Base-by-base conservation (phyloP, 2,329 filamentous ascomycete genomes). In the Sclerotiophoma versabilis region DNA sequence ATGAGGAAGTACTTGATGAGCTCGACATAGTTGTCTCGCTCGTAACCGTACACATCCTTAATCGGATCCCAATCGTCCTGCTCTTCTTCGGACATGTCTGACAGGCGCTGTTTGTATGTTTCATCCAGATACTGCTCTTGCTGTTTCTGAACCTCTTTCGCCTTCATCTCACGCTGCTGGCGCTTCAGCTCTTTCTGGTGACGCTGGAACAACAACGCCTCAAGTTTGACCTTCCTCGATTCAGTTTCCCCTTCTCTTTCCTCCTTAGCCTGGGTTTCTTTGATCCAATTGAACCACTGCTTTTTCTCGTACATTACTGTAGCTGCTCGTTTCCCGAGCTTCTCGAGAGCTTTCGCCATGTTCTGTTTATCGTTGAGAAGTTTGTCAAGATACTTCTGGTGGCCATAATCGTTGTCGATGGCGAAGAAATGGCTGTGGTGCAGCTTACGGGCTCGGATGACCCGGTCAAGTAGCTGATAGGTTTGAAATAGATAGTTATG, bases 281-380 rank as follows among this genome's bases (percentile, higher is more conserved):
- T 70, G 5, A 81, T 72, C 80, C 80, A 81, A n/a, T 70, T 66
- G 58, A 76, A 81, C 80, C 80, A 82, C 54, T 80, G 77, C 62
- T 80, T 75, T 52, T 77, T 73, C 51, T 75, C 66, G 59, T 80
- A 80, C 37, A 81, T 67, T 9, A 81, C 71, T 46, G 78, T 71
- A 6, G 77, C 75, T 11, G 70, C 76, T 15, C 78, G 74, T 36
- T 73, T 75, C 29, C 78, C 75, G 2, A 81, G 63, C 23, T 71
- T 73, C 46, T 81, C 79, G 5, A 82, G 66, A 12, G 78, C 77
- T 61, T 60, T 75, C 44, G 62, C 65, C 46, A 68, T 75, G 50
- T 60, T 72, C 57, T 71, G 60, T 63, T 72, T 77, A 25, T 77
- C 74, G 37, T 70, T 74, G 10, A 70, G 61, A 12, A 79, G 65